Conservation (phyloP, 306 rosid genomes). For the Castanea sativa region DNA sequence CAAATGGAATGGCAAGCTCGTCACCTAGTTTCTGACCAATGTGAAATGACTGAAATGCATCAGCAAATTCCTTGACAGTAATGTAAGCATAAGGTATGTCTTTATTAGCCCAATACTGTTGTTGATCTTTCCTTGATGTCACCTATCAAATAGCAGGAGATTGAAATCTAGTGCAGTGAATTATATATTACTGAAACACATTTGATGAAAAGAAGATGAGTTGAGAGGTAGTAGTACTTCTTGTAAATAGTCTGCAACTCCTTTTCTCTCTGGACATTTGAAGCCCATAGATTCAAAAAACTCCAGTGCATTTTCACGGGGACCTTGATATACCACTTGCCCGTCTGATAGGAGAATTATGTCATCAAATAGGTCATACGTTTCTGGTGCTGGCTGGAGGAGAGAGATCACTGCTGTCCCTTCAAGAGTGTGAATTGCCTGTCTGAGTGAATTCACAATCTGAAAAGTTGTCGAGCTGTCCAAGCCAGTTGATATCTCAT, state of each 20-base stretch:
- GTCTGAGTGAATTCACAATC: conserved; percentile 67
- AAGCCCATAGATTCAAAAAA: conserved; percentile 77
- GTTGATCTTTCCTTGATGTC: conserved; percentile 90
- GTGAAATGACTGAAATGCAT: conserved; percentile 76
- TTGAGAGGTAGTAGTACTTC: conserved; percentile 37
- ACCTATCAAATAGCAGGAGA: conserved; percentile 38
- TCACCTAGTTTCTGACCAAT: conserved; percentile 71
- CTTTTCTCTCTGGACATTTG: conserved; percentile 88
- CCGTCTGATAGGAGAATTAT: conserved; percentile 86
- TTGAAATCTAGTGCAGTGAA: too few species aligned
- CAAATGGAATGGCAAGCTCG: conserved; percentile 68
- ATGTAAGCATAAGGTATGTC: conserved; percentile 61
- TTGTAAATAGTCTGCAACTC: conserved; percentile 90
- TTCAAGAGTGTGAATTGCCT: conserved; percentile 74
- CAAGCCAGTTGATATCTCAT: conserved; percentile 92
- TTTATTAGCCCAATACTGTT: conserved; percentile 69
- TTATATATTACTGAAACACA: not conserved
- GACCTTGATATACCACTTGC: conserved; percentile 83
- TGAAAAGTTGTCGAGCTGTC: conserved; percentile 93
- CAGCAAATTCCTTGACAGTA: conserved; percentile 56
- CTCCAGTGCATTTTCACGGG: conserved; percentile 70
- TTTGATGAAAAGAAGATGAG: too few species aligned
- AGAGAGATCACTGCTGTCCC: conserved; percentile 88
- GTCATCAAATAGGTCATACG: conserved; percentile 77
- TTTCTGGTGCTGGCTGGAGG: conserved; percentile 96